Conservation (phyloP, 352 stramenopile species). For the Bremia lactucae region DNA sequence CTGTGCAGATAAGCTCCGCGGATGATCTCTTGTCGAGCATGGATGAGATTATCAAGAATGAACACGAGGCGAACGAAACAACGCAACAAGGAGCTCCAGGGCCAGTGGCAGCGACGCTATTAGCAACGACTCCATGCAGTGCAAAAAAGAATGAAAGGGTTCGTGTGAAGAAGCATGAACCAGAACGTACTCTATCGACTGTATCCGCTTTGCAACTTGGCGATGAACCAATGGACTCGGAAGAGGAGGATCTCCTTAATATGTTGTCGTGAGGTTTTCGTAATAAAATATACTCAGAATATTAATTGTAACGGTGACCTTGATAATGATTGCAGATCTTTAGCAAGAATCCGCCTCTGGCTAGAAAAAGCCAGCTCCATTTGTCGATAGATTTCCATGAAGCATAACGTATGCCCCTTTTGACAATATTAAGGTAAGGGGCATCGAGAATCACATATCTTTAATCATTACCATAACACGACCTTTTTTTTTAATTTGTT, state of each 20-base stretch:
- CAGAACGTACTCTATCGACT: slow-evolving; percentile 1
- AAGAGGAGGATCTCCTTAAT: slow-evolving; percentile 50
- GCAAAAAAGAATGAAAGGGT: neutral
- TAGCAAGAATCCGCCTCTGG: too few species aligned
- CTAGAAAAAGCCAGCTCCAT: too few species aligned
- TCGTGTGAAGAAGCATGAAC: slow-evolving; percentile 1
- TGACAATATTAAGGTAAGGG: too few species aligned
- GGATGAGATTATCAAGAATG: slow-evolving; percentile 30
- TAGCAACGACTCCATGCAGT: neutral
- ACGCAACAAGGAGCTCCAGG: neutral
- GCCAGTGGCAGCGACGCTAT: neutral
- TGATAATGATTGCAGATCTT: too few species aligned
- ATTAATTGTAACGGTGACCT: too few species aligned
- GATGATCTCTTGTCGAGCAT: slow-evolving; percentile 35
- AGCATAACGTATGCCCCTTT: too few species aligned
- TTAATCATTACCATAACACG: too few species aligned
- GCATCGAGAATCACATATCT: too few species aligned
- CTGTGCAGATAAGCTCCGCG: slow-evolving; percentile 26
- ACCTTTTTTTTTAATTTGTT: too few species aligned
- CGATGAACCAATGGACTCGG: slow-evolving; percentile 22
- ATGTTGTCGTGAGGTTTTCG: slow-evolving; percentile 30
- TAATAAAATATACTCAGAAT: too few species aligned
- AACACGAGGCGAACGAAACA: slow-evolving; percentile 9
- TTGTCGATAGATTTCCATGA: too few species aligned
- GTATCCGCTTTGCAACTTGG: too few species aligned